Conservation (phyloP, 192 early-diverging fungal species). For the Coemansia guatemalensis region DNA sequence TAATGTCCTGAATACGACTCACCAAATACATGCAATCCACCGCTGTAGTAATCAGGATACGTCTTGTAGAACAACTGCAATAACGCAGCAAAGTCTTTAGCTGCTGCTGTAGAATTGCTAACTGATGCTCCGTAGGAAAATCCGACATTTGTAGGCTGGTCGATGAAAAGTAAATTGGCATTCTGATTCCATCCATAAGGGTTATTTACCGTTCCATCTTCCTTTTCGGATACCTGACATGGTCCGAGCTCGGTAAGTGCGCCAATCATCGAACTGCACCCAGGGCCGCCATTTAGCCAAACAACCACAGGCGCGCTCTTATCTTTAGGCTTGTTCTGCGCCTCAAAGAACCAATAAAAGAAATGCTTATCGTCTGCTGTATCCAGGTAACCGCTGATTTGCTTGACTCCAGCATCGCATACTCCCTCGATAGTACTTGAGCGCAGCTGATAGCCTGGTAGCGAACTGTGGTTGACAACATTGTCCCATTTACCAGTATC, state of each 20-base stretch:
- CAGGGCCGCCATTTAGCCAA: constrained; percentile 83
- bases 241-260: constrained; percentile 81
- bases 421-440: constrained; percentile 48
- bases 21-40: constrained; percentile 84
- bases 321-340: constrained; percentile 60
- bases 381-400: constrained; percentile 77
- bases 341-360: constrained; percentile 97
- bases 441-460: constrained; percentile 16
- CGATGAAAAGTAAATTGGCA: constrained; percentile 77
- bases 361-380: constrained; percentile 68
- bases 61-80: constrained; percentile 83
- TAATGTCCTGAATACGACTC: constrained; percentile 89
- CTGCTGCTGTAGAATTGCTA: constrained; percentile 67
- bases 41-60: constrained; percentile 69
- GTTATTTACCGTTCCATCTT: constrained; percentile 67
- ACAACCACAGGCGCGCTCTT: constrained; percentile 67
- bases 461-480: not conserved
- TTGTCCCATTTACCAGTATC: not conserved
- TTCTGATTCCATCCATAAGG: constrained; percentile 84
- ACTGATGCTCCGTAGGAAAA: constrained; percentile 78
- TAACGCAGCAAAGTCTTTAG: constrained; percentile 79
- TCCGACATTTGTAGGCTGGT: constrained; percentile 87
- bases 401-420: constrained; percentile 83
- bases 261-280: constrained; percentile 71
- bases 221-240: constrained; percentile 71